These are phyloP conservation scores for Pilobolus umbonatus DNA, from an alignment of 192 early-diverging fungal species.

Conservation along the genomic window DNA sequence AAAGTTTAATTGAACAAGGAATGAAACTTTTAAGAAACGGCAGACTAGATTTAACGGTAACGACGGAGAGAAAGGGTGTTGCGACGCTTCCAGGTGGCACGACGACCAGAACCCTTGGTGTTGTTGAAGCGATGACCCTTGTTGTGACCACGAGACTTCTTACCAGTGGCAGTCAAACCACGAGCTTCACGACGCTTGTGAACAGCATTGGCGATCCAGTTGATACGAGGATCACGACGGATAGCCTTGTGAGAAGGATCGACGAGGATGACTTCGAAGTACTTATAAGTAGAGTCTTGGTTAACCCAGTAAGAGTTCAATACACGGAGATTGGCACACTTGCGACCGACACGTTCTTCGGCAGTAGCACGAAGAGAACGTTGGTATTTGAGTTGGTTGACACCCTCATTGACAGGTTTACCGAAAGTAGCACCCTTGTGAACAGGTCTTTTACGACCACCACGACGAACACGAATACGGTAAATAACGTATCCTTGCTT, in stretches of 20 bases:
- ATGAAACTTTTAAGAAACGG: too few relatives aligned
- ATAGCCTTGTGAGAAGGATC: constrained; percentile 97
- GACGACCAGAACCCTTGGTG: constrained; percentile 91
- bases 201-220: constrained; percentile 97
- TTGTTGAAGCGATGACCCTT: constrained; percentile 98
- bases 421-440: constrained; percentile 97
- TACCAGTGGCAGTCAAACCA: constrained; percentile 92
- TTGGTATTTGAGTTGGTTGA: constrained; percentile 98
- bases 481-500: constrained; percentile 99
- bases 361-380: constrained; percentile 87
- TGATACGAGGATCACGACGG: constrained; percentile 97
- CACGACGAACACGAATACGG: constrained; percentile 97
- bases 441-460: constrained; percentile 94
- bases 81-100: constrained; percentile 88
- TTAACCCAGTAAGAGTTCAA: constrained; percentile 99
- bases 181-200: constrained; percentile 99
- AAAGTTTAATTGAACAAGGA: too few relatives aligned
- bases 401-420: constrained; percentile 96
- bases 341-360: constrained; percentile 96
- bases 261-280: constrained; percentile 97
- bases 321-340: constrained; percentile 95
- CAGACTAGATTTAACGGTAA: constrained; percentile 91
- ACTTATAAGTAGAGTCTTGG: constrained; percentile 99
- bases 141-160: constrained; percentile 95
- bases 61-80: constrained; percentile 94